Percentiles rank a stretch among this genome's conserved stretches.
Evolutionary conservation across 78 protist genomes (phyloP).

Genomic region (Cyanophora paradoxa): DNA sequence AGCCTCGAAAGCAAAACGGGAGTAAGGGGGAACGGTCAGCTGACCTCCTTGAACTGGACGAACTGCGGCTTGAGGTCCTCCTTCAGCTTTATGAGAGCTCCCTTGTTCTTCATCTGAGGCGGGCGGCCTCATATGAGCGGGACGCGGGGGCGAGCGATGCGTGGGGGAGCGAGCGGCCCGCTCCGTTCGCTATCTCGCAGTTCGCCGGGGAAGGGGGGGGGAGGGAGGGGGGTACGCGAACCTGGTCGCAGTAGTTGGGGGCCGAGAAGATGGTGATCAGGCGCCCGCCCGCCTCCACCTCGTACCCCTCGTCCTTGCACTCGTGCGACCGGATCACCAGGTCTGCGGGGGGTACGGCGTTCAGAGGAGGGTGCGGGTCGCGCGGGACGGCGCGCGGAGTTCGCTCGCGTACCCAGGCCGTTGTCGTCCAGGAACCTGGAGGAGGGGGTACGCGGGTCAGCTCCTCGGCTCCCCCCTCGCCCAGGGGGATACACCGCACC

Average conservation of each 20-base stretch:
- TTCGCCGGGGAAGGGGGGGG: slow-evolving; percentile 10
- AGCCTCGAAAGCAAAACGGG: not conserved
- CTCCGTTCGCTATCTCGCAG: no score
- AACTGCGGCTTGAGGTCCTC: slow-evolving; percentile 27
- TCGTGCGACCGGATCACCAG: slow-evolving; percentile 85
- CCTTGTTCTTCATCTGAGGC: slow-evolving; percentile 82
- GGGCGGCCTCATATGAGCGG: no score
- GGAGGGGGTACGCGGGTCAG: not conserved
- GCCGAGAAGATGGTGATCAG: slow-evolving; percentile 89
- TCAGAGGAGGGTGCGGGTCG: no score
- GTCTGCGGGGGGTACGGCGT: no score
- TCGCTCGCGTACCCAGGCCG: slow-evolving; percentile 43
- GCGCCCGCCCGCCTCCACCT: slow-evolving; percentile 55
- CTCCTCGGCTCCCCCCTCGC: not conserved
- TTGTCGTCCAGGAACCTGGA: slow-evolving; percentile 60
- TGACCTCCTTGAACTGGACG: slow-evolving; percentile 47
- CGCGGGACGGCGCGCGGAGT: not conserved
- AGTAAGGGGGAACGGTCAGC: not conserved
- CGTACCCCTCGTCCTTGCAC: slow-evolving; percentile 78
- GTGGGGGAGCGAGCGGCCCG: no score
- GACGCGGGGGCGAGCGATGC: no score
- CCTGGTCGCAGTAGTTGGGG: slow-evolving; percentile 87
- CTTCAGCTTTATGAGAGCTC: slow-evolving; percentile 70
- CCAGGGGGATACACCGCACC: not conserved
- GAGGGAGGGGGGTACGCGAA: not conserved